Base-by-base conservation (phyloP, 768 basidiomycete genomes). In the Termitomyces titanicus region DNA sequence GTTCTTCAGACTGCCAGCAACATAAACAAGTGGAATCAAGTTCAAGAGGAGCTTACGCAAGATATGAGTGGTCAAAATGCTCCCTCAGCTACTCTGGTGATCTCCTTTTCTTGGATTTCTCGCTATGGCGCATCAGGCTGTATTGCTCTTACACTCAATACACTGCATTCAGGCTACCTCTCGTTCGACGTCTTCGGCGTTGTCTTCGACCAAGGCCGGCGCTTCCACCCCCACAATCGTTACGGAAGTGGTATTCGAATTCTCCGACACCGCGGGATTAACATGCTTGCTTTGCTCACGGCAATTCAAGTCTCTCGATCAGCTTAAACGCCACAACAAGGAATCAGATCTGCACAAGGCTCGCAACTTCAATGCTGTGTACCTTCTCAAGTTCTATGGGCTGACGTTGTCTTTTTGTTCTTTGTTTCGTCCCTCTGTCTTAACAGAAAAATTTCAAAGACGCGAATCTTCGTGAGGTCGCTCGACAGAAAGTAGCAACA, bases 321-420 rank as follows among this genome's bases (percentile, higher is more conserved):
- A 92, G 61, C 79, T 99, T 39, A 86, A 81, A 64, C 85, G 93
- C 17, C 97, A 99, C 68, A 94, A 91, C 67, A 88, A 86, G 63
- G 92, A 92, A 74, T 99, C 97, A 24, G 91, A 90, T 67, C 74
- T 99, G 59, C 97, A 99, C 74, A 98, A 98, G 90, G 96, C 77
- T 74, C 71, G 80, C 70, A 59, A 70, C 68, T 67, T 64, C 79
- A 74, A 70, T 61, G 75, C 74, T 62, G 64, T 69, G 58, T 68
- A 45, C 64, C 55, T 54, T 57, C 37, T 61, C 39, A 56, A 56
- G 62, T 62, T 63, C 39, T 61, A 53, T 59, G 55, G 58, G 63
- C 75, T 77, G 54, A 72, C 64, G 54, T 68, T 56, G 29, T 54
- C 52, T 61, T 59, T 59, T 68, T 66, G 65, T 61, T 61, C 50